Conservation (phyloP, 148 eudicot species). For the Spergularia bocconei region DNA sequence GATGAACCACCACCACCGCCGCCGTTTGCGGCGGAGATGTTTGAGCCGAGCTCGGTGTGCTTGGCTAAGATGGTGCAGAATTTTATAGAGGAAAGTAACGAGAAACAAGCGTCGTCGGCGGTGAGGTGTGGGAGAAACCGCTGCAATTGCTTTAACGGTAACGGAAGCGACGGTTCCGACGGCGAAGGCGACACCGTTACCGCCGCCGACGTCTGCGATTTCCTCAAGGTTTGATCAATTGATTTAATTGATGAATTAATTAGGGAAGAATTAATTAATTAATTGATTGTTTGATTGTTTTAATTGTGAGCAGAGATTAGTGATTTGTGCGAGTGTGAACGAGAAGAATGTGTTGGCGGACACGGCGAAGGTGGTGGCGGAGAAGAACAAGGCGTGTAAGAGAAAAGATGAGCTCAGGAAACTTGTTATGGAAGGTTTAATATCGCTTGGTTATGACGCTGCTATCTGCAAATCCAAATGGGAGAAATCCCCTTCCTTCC, state of each 20-base stretch:
- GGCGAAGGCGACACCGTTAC: slow-evolving; percentile 33
- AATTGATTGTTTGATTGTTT: neutral
- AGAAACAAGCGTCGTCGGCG: slow-evolving; percentile 33
- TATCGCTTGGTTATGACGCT: slow-evolving; percentile 58
- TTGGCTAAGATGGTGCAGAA: slow-evolving; percentile 87
- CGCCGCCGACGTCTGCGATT: slow-evolving; percentile 47
- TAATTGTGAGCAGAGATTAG: slow-evolving; percentile 51
- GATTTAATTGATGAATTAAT: neutral
- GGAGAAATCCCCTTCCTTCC: slow-evolving; percentile 73
- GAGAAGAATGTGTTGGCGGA: slow-evolving; percentile 80
- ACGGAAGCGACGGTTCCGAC: slow-evolving; percentile 54
- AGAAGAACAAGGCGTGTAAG: slow-evolving; percentile 53
- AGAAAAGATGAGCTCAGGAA: slow-evolving; percentile 55
- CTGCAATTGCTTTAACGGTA: slow-evolving; percentile 75
- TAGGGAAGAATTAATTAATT: neutral
- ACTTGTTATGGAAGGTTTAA: slow-evolving; percentile 58
- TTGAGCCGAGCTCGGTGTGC: slow-evolving; percentile 86
- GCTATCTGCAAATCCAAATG: slow-evolving; percentile 82
- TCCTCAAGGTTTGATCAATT: slow-evolving; percentile 53
- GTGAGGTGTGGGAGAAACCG: slow-evolving; percentile 43
- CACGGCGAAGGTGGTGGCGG: slow-evolving; percentile 63
- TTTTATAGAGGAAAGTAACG: slow-evolving; percentile 70
- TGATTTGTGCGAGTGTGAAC: slow-evolving; percentile 47
- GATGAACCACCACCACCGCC: slow-evolving; percentile 23
- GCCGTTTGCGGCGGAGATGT: slow-evolving; percentile 24